Conservation (phyloP, 176 grass and related monocot genomes). For the bread wheat (Triticum aestivum) region IWGSC_CS_RefSeq_v2.1 NC_057814.1:31151933-31152432, state of each 20-base stretch:
- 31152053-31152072: slow-evolving; percentile 40
- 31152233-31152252: slow-evolving; percentile 67
- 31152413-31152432: slow-evolving; percentile 39
- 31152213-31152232: slow-evolving; percentile 49
- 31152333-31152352: slow-evolving; percentile 56
- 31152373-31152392: slow-evolving; percentile 45
- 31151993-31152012: slow-evolving; percentile 26
- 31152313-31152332: slow-evolving; percentile 87
- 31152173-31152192: slow-evolving; percentile 71
- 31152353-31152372: slow-evolving; percentile 62
- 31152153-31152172: slow-evolving; percentile 60
- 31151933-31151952: not conserved
- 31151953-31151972: not conserved
- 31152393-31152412: slow-evolving; percentile 45
- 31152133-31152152: slow-evolving; percentile 10
- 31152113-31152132: slow-evolving; percentile 24
- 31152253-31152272: not conserved
- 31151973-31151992: not conserved
- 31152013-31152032: slow-evolving; percentile 40
- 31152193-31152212: slow-evolving; percentile 95
- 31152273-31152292: slow-evolving; percentile 28
- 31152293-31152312: slow-evolving; percentile 23
- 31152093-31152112: slow-evolving; percentile 26
- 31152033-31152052: slow-evolving; percentile 8
- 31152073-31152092: slow-evolving; percentile 11